Conservation (phyloP, 177 flowering plant species). For the Vitis hybrid region DNA sequence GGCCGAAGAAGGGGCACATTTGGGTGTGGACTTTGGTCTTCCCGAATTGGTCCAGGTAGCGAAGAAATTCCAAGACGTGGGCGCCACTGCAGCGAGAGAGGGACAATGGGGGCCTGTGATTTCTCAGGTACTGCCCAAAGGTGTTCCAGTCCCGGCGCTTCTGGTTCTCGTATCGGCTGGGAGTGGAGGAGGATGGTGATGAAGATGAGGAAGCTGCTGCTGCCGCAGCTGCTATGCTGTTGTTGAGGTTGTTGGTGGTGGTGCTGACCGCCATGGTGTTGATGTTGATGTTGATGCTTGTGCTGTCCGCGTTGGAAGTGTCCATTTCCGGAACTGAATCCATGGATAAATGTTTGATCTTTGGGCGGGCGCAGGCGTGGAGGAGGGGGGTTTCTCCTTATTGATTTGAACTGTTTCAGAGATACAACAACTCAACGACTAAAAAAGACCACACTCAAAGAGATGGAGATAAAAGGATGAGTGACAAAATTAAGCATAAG, state of each 20-base stretch:
- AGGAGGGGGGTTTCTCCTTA: no score
- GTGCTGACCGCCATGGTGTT: not conserved
- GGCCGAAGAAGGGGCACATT: constrained; percentile 46
- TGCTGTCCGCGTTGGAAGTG: not conserved
- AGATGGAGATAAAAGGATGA: no score
- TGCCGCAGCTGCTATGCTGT: not conserved
- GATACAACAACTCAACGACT: no score
- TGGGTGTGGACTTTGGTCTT: constrained; percentile 41
- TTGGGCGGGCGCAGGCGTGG: not conserved
- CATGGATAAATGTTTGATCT: constrained; percentile 11
- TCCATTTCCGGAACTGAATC: constrained; percentile 18
- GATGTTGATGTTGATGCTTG: constrained; percentile 1
- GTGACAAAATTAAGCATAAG: no score
- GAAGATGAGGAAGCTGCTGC: constrained; percentile 14
- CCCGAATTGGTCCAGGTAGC: constrained; percentile 43
- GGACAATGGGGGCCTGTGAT: constrained; percentile 39
- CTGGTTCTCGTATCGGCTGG: constrained; percentile 47
- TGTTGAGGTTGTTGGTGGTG: constrained; percentile 2
- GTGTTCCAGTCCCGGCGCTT: constrained; percentile 50
- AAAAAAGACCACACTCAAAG: no score
- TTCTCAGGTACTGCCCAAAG: constrained; percentile 38
- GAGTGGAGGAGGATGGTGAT: constrained; percentile 21
- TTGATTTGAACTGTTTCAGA: no score
- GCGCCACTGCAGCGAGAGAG: constrained; percentile 45
- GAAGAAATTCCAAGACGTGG: constrained; percentile 37